These are phyloP conservation scores for Cercospora brassicicola DNA, from an alignment of 2,329 filamentous ascomycete genomes.

Conservation along the genomic window DNA sequence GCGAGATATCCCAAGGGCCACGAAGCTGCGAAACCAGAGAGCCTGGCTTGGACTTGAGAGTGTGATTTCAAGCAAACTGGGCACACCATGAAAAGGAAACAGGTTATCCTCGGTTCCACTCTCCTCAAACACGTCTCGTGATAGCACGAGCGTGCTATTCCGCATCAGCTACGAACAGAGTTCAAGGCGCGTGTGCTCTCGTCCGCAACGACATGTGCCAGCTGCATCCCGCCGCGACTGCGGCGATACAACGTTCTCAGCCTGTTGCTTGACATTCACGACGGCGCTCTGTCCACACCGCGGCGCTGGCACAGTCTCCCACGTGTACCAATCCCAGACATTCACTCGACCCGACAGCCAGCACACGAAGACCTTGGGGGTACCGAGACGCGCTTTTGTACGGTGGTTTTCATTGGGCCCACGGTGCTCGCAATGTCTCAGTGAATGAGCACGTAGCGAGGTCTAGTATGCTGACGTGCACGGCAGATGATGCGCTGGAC, in stretches of 20 bases:
- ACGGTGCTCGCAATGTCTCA: background rate
- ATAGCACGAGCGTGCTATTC: background rate
- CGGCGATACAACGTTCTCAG: background rate
- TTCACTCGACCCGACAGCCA: too few relatives aligned
- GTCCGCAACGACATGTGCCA: background rate
- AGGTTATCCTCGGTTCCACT: constrained; percentile 1
- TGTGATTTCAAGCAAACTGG: background rate
- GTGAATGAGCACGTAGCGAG: background rate
- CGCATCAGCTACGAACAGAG: background rate
- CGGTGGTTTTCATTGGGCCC: background rate
- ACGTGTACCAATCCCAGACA: background rate
- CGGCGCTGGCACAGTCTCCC: background rate
- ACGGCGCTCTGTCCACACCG: background rate
- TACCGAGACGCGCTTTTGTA: background rate
- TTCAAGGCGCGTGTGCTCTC: background rate
- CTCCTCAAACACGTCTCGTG: background rate
- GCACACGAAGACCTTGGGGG: background rate
- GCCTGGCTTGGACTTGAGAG: background rate
- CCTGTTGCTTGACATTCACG: background rate
- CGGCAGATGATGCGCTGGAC: background rate
- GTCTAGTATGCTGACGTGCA: background rate
- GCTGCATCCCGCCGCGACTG: background rate
- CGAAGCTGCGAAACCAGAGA: background rate
- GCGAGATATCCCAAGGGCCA: background rate
- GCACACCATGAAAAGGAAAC: constrained; percentile 1